A percentile compares a stretch with the other conserved stretches of the same genome.
These are phyloP conservation scores for Chrysanthemum seticuspe DNA, from an alignment of 129 eudicot genomes.

Conservation along the genomic window DNA sequence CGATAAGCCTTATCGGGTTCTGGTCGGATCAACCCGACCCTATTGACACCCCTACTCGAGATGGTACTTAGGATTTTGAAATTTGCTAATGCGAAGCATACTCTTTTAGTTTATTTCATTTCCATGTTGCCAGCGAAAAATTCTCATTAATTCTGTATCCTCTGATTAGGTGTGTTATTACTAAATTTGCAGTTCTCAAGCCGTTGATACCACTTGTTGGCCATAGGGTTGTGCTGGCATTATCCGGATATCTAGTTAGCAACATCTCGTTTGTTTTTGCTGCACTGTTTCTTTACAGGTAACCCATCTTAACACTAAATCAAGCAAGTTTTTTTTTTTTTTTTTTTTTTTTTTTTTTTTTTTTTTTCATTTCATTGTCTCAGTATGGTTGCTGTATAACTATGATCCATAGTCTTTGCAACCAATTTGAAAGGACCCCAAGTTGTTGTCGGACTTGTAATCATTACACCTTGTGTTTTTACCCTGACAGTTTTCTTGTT, in stretches of 20 bases:
- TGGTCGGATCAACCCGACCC: no score
- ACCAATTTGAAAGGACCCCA: no score
- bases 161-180: constrained; percentile 4
- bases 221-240: constrained; percentile 73
- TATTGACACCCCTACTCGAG: no score
- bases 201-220: constrained; percentile 86
- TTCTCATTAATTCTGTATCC: constrained; percentile 10
- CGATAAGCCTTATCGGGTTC: no score
- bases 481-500: constrained; percentile 29
- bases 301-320: constrained; percentile 2
- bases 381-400: not conserved
- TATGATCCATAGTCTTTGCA: not conserved
- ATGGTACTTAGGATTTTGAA: not conserved
- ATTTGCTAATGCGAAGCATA: not conserved
- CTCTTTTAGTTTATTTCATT: constrained; percentile 7
- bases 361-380: constrained; percentile 27
- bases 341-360: constrained; percentile 23
- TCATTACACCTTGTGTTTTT: constrained; percentile 13
- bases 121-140: not conserved
- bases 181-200: constrained; percentile 56
- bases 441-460: constrained; percentile 16
- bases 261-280: constrained; percentile 73
- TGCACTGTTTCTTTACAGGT: constrained; percentile 73
- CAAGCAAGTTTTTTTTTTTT: not conserved
- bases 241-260: constrained; percentile 71